Base-by-base conservation (phyloP, 352 stramenopile species). In the Phytopythium mirpurense region DNA sequence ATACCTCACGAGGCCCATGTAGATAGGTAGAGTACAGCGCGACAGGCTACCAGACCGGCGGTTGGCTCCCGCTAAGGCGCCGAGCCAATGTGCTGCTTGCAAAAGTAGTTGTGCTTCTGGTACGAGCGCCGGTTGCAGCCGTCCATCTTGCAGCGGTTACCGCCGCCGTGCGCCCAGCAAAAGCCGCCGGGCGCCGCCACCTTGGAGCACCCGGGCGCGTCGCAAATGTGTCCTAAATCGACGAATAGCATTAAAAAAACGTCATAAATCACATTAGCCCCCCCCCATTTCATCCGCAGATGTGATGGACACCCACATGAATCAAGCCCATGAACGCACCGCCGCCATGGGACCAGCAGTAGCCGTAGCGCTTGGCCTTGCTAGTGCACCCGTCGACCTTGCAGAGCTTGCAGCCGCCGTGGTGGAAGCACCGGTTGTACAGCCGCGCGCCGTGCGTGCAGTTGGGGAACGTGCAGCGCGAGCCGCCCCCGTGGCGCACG, bases 91-190 rank as follows among this genome's bases (percentile, higher is more conserved):
- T 88, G 78, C 57, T 88, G 74, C 54, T 80, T 83, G 70, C 78
- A 85, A 32, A 70, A 83, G 63, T 86, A 83, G 53, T 81, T 66
- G 62, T 81, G 74, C 36, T 83, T 83, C 51, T 86, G 70, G 56
- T 86, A 86, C 41, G 76, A 81, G 23, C 74, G 77, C 34, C 77
- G 76, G 53, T 86, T 81, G 70, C 81, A 91, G 50, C 74, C 74
- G 14, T 83, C 72, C 47, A 82, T 59, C 42, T 72, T 81, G 69
- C 81, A 92, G 26, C 78, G 72, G 31, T 85, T 85, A 44, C 81
- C 81, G 24, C 78, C 80, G 41, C 80, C 80, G 47, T 90, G 80
- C 0, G 75, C 67, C 62, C 77, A 87, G 57, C 81, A 91, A 31
- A 88, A 83, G 11, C 81, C 81, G 4, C 77, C 72, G 1, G 76